Percentiles rank a stretch among this genome's conserved stretches.
phyloP scores from a whole-genome alignment of 129 eudicot genomes.

The Calendula officinalis region DNA sequence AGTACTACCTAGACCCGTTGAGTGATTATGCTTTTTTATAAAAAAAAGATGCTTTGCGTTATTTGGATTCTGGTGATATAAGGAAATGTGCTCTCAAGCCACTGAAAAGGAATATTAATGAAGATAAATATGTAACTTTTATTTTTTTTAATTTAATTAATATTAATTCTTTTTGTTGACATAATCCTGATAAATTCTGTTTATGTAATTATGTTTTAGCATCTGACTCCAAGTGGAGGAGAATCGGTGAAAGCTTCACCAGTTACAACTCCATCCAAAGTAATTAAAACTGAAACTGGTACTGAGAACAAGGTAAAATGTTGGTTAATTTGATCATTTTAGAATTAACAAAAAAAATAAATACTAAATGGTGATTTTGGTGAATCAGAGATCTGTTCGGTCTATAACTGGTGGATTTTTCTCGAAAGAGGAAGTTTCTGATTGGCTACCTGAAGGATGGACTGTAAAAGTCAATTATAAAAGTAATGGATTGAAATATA shows the following conservation, averaged over 20 bases:
- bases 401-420: constrained; percentile 22
- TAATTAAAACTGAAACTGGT: constrained; percentile 2
- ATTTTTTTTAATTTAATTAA: neutral
- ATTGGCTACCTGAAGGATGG: constrained; percentile 75
- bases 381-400: constrained; percentile 28
- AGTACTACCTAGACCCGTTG: constrained; percentile 60
- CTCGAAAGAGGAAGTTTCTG: constrained; percentile 21
- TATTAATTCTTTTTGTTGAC: neutral
- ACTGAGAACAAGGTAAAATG: constrained; percentile 25
- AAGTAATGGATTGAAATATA: constrained; percentile 28
- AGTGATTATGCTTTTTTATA: constrained; percentile 66
- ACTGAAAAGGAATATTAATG: constrained; percentile 36
- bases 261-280: constrained; percentile 4
- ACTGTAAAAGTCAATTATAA: constrained; percentile 33
- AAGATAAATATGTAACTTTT: constrained; percentile 43
- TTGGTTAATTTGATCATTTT: constrained; percentile 6
- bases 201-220: constrained; percentile 10
- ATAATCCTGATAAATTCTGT: constrained; percentile 1
- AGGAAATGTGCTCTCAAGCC: constrained; percentile 46
- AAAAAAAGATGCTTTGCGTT: constrained; percentile 61
- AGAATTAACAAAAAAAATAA: neutral
- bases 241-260: constrained; percentile 4
- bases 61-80: constrained; percentile 63
- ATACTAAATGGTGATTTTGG: neutral
- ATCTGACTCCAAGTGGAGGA: constrained; percentile 12